Evolutionary conservation across 495 filamentous ascomycete genomes (phyloP), one percentile per base, ranked within the genome.

Genomic region (Pseudoneurospora amorphoporcata): DNA sequence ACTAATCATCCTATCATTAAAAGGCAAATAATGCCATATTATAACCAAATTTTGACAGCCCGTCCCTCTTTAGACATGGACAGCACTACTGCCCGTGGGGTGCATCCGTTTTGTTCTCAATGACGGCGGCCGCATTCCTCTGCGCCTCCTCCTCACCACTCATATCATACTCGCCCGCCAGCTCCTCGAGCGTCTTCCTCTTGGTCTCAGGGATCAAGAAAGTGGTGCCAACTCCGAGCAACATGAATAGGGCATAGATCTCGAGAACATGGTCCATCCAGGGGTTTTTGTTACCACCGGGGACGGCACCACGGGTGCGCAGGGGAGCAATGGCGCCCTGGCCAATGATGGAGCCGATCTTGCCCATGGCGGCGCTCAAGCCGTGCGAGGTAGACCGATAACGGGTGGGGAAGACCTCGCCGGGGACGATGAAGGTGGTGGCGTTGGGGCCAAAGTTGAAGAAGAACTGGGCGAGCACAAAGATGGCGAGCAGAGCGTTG

Each of bases 371-470:
- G 14, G 93, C 94, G 6, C 90, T 93, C 79, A 97, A 86, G 68
- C 94, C 94, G 81, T 97, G 93, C 4, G 91, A 91, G 39, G 92
- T 93, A 9, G 90, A 91, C 4, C 94, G 87, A 78, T 95, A 95
- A 58, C 93, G 89, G 5, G 94, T 97, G 0, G 94, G 94, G 84
- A 95, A 97, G 76, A 89, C 91, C 79, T 97, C 94, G 29, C 93
- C 94, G 10, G 94, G 94, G 1, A 97, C 90, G 76, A 97, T 91
- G 84, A 97, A 97, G 40, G 93, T 97, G 29, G 92, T 97, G 2
- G 92, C 86, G 81, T 97, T 97, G 70, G 94, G 94, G 2, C 93
- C 90, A 73, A 92, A 84, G 76, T 85, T 85, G 79, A 86, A 84
- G 76, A 84, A 94, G 83, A 93, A 92, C 75, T 95, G 91, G n/a